A percentile compares a stretch with the other conserved stretches of the same genome.
Conservation (phyloP, 73 alveolate species). For the Symbiodinium natans region DNA sequence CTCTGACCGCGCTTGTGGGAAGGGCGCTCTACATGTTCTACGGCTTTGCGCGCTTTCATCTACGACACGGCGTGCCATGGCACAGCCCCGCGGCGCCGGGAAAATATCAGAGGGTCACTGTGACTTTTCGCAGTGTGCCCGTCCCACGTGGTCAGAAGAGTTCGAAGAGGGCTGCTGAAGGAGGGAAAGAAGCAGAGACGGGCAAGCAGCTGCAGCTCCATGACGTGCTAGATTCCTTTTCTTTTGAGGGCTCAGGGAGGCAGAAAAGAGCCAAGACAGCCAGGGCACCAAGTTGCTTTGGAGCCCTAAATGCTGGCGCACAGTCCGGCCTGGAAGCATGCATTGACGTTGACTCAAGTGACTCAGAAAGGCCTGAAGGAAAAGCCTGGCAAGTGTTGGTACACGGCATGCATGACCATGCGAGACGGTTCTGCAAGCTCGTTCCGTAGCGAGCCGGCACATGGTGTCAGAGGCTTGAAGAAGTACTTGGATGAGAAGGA, state of each 20-base stretch:
- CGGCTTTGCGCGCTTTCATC: conserved; percentile 60
- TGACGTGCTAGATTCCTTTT: background rate
- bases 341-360: background rate
- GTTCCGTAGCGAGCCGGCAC: too few species aligned
- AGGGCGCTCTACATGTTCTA: conserved; percentile 31
- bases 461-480: conserved; percentile 39
- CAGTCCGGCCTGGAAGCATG: background rate
- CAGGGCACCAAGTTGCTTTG: background rate
- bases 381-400: too few species aligned
- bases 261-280: background rate
- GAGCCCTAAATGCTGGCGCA: background rate
- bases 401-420: too few species aligned
- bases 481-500: conserved; percentile 60
- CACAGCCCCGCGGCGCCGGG: background rate
- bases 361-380: background rate
- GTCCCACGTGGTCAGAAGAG: background rate
- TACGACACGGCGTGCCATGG: conserved; percentile 87
- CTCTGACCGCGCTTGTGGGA: too few species aligned
- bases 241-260: background rate
- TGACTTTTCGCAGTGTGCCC: conserved; percentile 77
- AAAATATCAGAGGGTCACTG: background rate
- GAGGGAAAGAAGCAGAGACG: background rate
- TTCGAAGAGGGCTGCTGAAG: background rate
- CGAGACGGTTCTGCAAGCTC: too few species aligned
- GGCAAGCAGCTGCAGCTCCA: background rate